These are phyloP conservation scores for Aspergillus steynii DNA, from an alignment of 495 filamentous ascomycete species.

Conservation along the genomic window DNA sequence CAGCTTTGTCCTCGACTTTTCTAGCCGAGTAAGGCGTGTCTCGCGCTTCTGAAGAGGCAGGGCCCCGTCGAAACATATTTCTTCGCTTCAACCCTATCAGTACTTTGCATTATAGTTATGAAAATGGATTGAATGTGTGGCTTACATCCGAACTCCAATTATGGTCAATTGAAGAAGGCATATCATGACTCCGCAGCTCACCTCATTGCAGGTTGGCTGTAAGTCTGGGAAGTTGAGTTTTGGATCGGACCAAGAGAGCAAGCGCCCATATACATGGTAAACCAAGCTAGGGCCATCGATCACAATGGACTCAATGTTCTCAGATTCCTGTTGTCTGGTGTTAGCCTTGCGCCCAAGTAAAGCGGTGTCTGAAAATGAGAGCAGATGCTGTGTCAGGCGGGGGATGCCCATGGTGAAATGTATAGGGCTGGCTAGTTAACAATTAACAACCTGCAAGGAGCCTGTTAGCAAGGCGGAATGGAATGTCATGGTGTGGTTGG, in stretches of 20 bases:
- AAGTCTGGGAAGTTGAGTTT: slow-evolving; percentile 46
- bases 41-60: slow-evolving; percentile 60
- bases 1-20: slow-evolving; percentile 42
- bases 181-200: slow-evolving; percentile 58
- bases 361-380: slow-evolving; percentile 54
- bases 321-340: slow-evolving; percentile 1
- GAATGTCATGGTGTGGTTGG: too few species aligned
- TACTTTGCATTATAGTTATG: background rate
- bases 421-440: too few species aligned
- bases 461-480: too few species aligned
- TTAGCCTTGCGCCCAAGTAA: slow-evolving; percentile 30
- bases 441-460: too few species aligned
- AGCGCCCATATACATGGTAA: slow-evolving; percentile 63
- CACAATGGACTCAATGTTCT: slow-evolving; percentile 45
- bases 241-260: slow-evolving; percentile 40
- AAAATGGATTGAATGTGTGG: background rate
- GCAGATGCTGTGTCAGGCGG: slow-evolving; percentile 56
- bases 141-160: slow-evolving; percentile 60
- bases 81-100: slow-evolving; percentile 28
- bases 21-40: slow-evolving; percentile 54
- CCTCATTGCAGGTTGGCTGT: slow-evolving; percentile 59
- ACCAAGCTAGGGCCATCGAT: slow-evolving; percentile 79
- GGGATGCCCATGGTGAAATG: slow-evolving; percentile 66
- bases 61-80: slow-evolving; percentile 78
- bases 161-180: slow-evolving; percentile 58